Evolutionary conservation across 345 rosid species (phyloP).

Genomic region (Citropsis articulata): DNA sequence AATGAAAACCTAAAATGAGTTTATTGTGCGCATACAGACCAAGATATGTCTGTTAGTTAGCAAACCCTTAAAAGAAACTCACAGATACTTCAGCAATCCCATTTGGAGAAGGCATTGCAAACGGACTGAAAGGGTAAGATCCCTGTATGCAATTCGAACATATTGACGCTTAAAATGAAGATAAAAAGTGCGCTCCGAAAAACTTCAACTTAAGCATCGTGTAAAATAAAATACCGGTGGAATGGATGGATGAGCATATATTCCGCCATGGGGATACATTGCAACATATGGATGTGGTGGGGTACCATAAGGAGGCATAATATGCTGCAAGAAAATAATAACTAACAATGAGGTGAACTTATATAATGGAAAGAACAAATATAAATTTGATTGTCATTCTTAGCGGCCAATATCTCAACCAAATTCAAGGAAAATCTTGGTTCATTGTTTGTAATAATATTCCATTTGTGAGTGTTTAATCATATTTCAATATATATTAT

Average conservation of each 20-base stretch:
- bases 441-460: background rate
- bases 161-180: conserved; percentile 3
- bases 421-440: background rate
- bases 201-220: conserved; percentile 12
- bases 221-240: conserved; percentile 66
- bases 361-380: background rate
- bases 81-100: conserved; percentile 79
- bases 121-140: conserved; percentile 94
- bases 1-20: conserved; percentile 22
- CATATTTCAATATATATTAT: background rate
- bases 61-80: conserved; percentile 36
- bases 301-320: conserved; percentile 97
- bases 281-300: conserved; percentile 98
- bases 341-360: conserved; percentile 7
- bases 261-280: conserved; percentile 98
- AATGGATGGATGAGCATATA: conserved; percentile 91
- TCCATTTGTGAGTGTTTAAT: background rate
- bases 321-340: conserved; percentile 55
- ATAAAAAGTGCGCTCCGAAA: conserved; percentile 6
- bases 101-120: conserved; percentile 94
- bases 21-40: conserved; percentile 9
- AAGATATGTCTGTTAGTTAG: conserved; percentile 6
- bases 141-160: conserved; percentile 47
- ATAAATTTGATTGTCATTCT: background rate
- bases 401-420: background rate